Base-by-base conservation (phyloP, 1,284 basidiomycete genomes). In the Neotropicomus parvogracilis region DNA sequence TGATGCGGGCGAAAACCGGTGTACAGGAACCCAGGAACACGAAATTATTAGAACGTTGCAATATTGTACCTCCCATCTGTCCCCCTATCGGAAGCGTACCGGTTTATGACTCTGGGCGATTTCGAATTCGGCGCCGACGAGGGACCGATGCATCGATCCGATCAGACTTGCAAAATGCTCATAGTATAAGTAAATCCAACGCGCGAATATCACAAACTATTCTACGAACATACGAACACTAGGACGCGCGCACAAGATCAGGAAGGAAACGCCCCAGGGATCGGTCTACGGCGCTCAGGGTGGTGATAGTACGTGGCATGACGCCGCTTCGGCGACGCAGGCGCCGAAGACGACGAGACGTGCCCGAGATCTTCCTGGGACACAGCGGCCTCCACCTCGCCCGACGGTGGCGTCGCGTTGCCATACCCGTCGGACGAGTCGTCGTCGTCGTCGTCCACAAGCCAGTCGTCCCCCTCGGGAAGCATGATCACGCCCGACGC, bases 401-500 rank as follows among this genome's bases (percentile, higher is more conserved):
- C 59, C 8, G 42, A 52, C 14, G 44, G 50, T 13, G 65, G 54
- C 9, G 56, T 64, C 43, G 37, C 17, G 31, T 53, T 52, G 3
- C 57, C 65, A 7, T 56, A 66, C 41, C 61, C 65, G 43, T 60
- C 66, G 17, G 65, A 66, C n/a, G 63, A 67, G 12, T 50, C 55
- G 13, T 57, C 53, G 5, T 65, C 66, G 17, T 75, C 77, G 4
- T 79, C 76, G 13, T 69, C 74, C 16, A 68, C 60, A 45, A 85
- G 68, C 85, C 88, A 90, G 32, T 80, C 77, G 39, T 77, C 85
- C 57, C 83, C 79, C 42, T 91, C 88, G 1, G 89, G 88, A 3
- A 94, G 68, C 72, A 85, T 84, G 52, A 93, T 93, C 34, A 92
- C 85, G 0, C 91, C 91, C 2, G 85, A 85, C 4, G 80, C 86